Evolutionary conservation across 2,329 filamentous ascomycete genomes (phyloP), one percentile per base, ranked within the genome.

Genomic region (Colletotrichum neosansevieriae): DNA sequence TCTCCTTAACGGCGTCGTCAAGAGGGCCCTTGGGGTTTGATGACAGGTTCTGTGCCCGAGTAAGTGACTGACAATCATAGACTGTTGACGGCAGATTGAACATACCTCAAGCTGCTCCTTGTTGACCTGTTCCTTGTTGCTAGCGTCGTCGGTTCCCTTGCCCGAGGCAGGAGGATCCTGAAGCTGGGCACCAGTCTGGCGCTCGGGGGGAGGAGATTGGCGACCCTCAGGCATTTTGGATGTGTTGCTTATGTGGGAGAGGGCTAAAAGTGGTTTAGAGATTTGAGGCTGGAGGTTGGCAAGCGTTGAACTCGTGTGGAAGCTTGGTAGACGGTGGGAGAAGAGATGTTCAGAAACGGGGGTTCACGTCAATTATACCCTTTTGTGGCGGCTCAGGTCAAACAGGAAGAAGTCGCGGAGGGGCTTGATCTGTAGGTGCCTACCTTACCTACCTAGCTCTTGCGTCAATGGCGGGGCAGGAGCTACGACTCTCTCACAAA

Each of bases 171-270:
- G 84, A 12, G 86, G 76, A 7, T 87, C 87, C 71, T 87, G 81
- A 67, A 88, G 80, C 82, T 96, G 93, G 63, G 83, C 80, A 68
- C 87, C 90, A 42, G 84, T 82, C 80, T 93, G 92, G 72, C 79
- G 77, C 82, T 92, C 89, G 32, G 92, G 92, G 59, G 89, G 82
- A 70, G 94, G 94, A 36, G 94, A 97, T 81, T 97, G 87, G 76
- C 90, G 90, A 78, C 92, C 92, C 80, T 87, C 80, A 76, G 92
- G 90, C 91, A 94, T 93, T 75, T 72, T 89, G 77, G 72, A 69
- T 70, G 12, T 72, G 73, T 75, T 45, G 72, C 78, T 71, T 73
- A 73, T 68, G 58, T 69, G 57, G 58, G 59, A 70, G 49, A 17
- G 56, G 21, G 17, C 5, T 21, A 9, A 10, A n/a, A 29, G 10